A percentile compares a stretch with the other conserved stretches of the same genome.
phyloP scores from a whole-genome alignment of 331 rosid species.

The Rosa hybrid region DNA sequence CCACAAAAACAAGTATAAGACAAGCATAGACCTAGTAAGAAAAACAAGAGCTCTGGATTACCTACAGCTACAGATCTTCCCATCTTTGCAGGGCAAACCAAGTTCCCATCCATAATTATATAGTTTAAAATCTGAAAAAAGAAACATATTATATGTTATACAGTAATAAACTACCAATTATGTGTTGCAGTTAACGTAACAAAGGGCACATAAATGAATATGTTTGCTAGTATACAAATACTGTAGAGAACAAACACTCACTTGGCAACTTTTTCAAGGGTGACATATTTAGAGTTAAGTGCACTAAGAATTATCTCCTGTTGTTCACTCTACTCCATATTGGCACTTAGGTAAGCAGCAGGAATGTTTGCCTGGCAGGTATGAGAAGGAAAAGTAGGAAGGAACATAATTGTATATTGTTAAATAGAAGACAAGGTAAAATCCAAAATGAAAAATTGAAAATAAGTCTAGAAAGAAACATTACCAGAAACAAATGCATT shows the following conservation, averaged over 20 bases:
- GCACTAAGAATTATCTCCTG: constrained; percentile 78
- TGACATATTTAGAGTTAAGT: constrained; percentile 76
- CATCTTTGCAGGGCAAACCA: no score
- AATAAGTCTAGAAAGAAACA: constrained; percentile 18
- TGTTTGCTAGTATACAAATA: constrained; percentile 14
- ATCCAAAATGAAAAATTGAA: not conserved
- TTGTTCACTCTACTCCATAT: constrained; percentile 92
- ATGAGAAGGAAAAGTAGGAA: constrained; percentile 20
- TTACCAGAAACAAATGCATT: constrained; percentile 94
- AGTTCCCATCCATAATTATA: no score
- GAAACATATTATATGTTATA: no score
- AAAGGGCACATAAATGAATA: not conserved
- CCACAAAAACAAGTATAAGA: no score
- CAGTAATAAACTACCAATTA: not conserved
- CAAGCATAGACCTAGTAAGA: no score
- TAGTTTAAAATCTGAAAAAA: no score
- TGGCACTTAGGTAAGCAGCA: constrained; percentile 89
- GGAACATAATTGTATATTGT: constrained; percentile 16
- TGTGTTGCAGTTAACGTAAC: not conserved
- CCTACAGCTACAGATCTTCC: no score
- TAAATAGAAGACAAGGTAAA: constrained; percentile 10
- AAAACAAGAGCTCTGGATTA: no score
- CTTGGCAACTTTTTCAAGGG: constrained; percentile 97
- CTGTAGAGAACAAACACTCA: constrained; percentile 39
- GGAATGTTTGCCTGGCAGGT: constrained; percentile 80